Evolutionary conservation across 2,329 filamentous ascomycete genomes (phyloP), one percentile per base, ranked within the genome.

Genomic region (Trichoderma sp.): DNA sequence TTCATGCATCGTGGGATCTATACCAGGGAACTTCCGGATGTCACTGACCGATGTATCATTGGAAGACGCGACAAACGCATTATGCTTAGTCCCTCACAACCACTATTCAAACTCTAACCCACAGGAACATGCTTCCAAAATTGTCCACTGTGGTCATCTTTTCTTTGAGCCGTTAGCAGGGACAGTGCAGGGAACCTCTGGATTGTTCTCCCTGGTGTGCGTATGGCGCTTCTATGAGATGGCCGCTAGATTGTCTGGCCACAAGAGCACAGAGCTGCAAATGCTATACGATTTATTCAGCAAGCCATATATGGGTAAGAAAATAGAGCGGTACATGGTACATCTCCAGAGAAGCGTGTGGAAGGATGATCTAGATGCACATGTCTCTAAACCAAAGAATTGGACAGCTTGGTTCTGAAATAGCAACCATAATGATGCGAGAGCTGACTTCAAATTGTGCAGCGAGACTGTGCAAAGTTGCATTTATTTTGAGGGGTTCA

Each of bases 131-230:
- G 57, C 55, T 11, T 60, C 55, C 8, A 68, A 68, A 29, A 68
- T 61, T 6, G 33, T 33, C 11, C 14, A 61, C 13, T 61, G 65
- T 24, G 55, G 2, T 4, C 65, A 68, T 24, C 47, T 68, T 4
- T 68, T 68, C 52, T 61, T 68, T 61, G 57, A 53, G 31, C 65
- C 65, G 43, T 55, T 58, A 13, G 56, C 65, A 2, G 56, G 65
- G 1, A 33, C 55, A 19, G 57, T 68, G 11, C 65, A 68, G 4
- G 57, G 56, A 11, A 31, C 47, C 16, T 59, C 65, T 3, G 56
- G 43, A 2, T 47, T 68, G 27, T 68, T 68, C 5, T 57, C 65
- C 5, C 55, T 55, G 19, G 40, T 60, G 4, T 53, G 47, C n/a
- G 65, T 57, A 19, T 40, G 29, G 55, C 56, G 35, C 11, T 68